Percentiles rank a stretch among this genome's conserved stretches.
These are phyloP conservation scores for Rhamnella rubrinervis DNA, from an alignment of 331 rosid species.

Conservation along the genomic window DNA sequence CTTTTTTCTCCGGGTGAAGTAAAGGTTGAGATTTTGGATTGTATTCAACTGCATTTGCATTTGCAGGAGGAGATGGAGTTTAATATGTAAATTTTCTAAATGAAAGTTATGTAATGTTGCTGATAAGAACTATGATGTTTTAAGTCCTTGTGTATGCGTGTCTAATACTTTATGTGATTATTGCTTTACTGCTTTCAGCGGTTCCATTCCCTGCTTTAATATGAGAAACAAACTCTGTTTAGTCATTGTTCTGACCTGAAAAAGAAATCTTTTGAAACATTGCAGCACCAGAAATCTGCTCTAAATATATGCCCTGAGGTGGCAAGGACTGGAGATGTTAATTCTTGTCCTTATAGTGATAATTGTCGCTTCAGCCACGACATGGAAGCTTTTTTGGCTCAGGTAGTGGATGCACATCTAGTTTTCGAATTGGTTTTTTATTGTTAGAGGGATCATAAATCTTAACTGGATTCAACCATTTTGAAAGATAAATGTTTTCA, in stretches of 20 bases:
- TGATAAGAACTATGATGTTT: too few relatives aligned
- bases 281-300: conserved; percentile 70
- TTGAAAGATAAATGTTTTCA: conserved; percentile 1
- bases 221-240: neutral
- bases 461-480: neutral
- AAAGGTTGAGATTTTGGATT: too few relatives aligned
- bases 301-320: conserved; percentile 63
- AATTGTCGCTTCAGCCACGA: conserved; percentile 91
- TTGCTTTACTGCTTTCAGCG: too few relatives aligned
- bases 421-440: neutral
- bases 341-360: conserved; percentile 66
- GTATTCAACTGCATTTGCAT: too few relatives aligned
- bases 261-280: neutral
- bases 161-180: too few relatives aligned
- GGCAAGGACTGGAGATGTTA: conserved; percentile 74
- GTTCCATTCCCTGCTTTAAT: too few relatives aligned
- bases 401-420: conserved; percentile 40
- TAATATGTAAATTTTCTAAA: too few relatives aligned
- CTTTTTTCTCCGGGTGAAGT: neutral
- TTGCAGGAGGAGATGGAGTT: too few relatives aligned
- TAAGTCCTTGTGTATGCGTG: too few relatives aligned
- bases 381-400: conserved; percentile 66
- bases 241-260: neutral
- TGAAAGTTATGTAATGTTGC: too few relatives aligned
- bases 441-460: neutral